A percentile compares a stretch with the other conserved stretches of the same genome.
Evolutionary conservation across 2,329 filamentous ascomycete genomes (phyloP).

Genomic region (Alternaria ventricosa): DNA sequence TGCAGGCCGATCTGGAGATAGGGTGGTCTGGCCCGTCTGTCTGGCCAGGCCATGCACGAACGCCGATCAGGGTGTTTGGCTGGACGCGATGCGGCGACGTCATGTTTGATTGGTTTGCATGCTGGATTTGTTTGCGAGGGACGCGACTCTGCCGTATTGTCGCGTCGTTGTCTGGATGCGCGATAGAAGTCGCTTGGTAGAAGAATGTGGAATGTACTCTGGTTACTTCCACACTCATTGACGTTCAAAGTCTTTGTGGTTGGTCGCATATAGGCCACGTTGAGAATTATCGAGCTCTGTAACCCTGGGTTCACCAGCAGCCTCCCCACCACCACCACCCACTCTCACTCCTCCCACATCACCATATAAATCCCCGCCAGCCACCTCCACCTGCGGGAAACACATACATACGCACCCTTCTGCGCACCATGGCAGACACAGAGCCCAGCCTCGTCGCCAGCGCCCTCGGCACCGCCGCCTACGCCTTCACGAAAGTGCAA

Average conservation of each 20-base stretch:
- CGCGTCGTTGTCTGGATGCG: background rate
- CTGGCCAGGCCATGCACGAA: constrained; percentile 4
- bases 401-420: background rate
- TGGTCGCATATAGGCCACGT: background rate
- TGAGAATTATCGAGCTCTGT: background rate
- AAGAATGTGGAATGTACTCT: rapidly evolving
- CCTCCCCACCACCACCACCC: background rate
- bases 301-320: background rate
- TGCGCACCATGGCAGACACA: constrained; percentile 34
- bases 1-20: constrained; percentile 23
- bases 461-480: constrained; percentile 44
- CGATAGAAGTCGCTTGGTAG: background rate
- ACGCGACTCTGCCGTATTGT: background rate
- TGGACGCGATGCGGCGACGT: background rate
- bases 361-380: background rate
- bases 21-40: background rate
- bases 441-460: constrained; percentile 40
- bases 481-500: constrained; percentile 52
- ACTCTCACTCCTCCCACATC: background rate
- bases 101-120: constrained; percentile 18
- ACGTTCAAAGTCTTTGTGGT: background rate
- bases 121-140: background rate
- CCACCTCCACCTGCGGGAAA: background rate
- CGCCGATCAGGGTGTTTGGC: constrained; percentile 9
- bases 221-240: background rate